phyloP scores from a whole-genome alignment of 768 basidiomycete genomes.

The Leccinum pellstonianum region DNA sequence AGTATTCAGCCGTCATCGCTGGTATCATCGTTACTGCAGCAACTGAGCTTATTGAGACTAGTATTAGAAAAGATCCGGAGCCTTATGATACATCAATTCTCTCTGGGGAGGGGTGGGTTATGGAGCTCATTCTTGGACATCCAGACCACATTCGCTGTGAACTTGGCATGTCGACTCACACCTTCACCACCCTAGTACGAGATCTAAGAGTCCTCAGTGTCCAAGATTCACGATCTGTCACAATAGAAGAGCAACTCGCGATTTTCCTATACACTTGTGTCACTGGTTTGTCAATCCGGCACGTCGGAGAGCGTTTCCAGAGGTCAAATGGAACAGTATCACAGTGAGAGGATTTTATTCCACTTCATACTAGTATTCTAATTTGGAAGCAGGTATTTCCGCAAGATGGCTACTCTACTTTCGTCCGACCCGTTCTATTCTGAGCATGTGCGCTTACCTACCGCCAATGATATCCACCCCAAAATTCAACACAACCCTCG shows the following conservation, averaged over 20 bases:
- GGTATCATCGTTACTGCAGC: neutral
- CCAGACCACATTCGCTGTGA: neutral
- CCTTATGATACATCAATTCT: neutral
- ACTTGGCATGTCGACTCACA: neutral
- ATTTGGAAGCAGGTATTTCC: neutral
- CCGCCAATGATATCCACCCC: neutral
- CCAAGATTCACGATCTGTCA: neutral
- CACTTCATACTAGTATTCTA: neutral
- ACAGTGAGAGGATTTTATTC: neutral
- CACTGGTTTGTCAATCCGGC: neutral
- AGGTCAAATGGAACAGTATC: neutral
- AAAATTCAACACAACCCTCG: neutral
- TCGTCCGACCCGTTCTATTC: neutral
- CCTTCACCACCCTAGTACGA: neutral
- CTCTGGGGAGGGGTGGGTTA: neutral
- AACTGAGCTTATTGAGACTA: neutral
- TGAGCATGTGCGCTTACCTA: neutral
- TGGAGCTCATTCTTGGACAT: neutral
- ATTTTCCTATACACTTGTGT: slow-evolving; percentile 1
- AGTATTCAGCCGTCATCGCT: too few species aligned
- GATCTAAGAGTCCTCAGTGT: neutral
- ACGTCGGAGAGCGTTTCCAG: neutral
- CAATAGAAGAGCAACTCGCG: neutral
- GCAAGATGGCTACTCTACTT: neutral
- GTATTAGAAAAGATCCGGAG: neutral